Evolutionary conservation across 805 yeast species (phyloP), one percentile per base, ranked within the genome.

Genomic region (Cyberlindnera petersonii): DNA sequence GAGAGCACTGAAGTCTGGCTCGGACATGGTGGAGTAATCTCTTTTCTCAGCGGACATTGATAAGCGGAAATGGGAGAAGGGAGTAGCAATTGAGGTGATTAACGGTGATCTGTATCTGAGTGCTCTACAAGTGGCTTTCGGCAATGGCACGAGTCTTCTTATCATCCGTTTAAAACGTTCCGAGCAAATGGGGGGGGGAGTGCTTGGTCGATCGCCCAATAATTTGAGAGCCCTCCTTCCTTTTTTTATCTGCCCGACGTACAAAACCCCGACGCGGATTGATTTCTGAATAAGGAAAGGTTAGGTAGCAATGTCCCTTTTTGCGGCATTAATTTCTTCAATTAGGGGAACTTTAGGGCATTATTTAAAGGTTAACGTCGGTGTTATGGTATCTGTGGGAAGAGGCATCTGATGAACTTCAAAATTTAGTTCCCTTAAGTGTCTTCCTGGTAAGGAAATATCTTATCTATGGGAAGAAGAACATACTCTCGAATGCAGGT

Each of bases 1-100:
- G 19, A 47, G 44, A 10, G 48, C 47, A 5, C 42, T 32, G 36
- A 47, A 47, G 11, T 47, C 44, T 10, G 47, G 50, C 20, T 46
- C 43, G 27, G 49, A 40, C 49, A 46, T 46, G 18, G 47, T 43
- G 15, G 39, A 11, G 46, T 29, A 33, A 24, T 35, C 33, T 40
- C 42, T 43, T 24, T 43, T 39, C 28, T 36, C 38, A 14, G n/a
- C n/a, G n/a, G 40, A 26, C 43, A 27, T 43, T 15, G n/a, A 19
- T 6, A n/a, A 11, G 17, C 22, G 24, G n/a, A n/a, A n/a, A n/a
- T n/a, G n/a, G 21, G 33, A 11, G 26, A 6, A 22, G 21, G 26
- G 21, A 8, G 33, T 16, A 3, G n/a, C 33, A 27, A 31, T 37
- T 24, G 32, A 16, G 26, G 28, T 16, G 17, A 26, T 8, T 4